Evolutionary conservation across 768 basidiomycete species (phyloP).

Genomic region (Tulasnella calospora): DNA sequence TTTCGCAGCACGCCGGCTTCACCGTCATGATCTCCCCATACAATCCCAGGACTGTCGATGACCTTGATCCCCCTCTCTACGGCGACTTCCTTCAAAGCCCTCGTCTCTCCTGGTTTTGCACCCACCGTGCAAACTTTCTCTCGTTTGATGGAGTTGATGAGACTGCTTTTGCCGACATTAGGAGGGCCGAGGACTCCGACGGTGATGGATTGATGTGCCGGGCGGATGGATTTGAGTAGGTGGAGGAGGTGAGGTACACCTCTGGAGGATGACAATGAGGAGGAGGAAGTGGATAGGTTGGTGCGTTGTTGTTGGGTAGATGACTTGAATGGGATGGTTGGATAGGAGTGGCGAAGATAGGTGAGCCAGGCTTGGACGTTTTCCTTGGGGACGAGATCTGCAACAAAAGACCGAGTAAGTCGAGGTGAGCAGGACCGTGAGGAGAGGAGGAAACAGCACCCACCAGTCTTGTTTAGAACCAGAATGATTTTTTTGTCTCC

Average conservation of each 20-base stretch:
- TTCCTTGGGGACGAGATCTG: slow-evolving; percentile 82
- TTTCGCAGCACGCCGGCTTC: slow-evolving; percentile 45
- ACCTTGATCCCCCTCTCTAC: slow-evolving; percentile 89
- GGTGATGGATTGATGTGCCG: slow-evolving; percentile 45
- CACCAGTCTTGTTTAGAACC: slow-evolving; percentile 96
- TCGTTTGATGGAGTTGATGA: slow-evolving; percentile 89
- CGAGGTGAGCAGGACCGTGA: neutral
- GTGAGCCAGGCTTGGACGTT: slow-evolving; percentile 89
- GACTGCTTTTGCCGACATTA: slow-evolving; percentile 92
- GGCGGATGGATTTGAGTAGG: slow-evolving; percentile 68
- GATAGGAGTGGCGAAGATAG: slow-evolving; percentile 86
- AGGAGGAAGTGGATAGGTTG: slow-evolving; percentile 61
- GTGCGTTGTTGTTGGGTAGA: slow-evolving; percentile 72
- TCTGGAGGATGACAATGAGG: slow-evolving; percentile 29
- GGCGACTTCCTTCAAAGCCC: slow-evolving; percentile 83
- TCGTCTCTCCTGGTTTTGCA: slow-evolving; percentile 90
- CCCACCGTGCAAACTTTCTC: slow-evolving; percentile 84
- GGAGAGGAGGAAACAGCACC: slow-evolving; percentile 32
- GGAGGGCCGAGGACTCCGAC: slow-evolving; percentile 94
- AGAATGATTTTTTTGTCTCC: slow-evolving; percentile 85
- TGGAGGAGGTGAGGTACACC: slow-evolving; percentile 67
- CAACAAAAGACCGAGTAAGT: neutral
- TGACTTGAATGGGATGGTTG: slow-evolving; percentile 87
- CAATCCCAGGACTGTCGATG: slow-evolving; percentile 95
- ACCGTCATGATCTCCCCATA: slow-evolving; percentile 45